phyloP scores from a whole-genome alignment of 805 yeast species.

The Cephaloascus albidus region DNA sequence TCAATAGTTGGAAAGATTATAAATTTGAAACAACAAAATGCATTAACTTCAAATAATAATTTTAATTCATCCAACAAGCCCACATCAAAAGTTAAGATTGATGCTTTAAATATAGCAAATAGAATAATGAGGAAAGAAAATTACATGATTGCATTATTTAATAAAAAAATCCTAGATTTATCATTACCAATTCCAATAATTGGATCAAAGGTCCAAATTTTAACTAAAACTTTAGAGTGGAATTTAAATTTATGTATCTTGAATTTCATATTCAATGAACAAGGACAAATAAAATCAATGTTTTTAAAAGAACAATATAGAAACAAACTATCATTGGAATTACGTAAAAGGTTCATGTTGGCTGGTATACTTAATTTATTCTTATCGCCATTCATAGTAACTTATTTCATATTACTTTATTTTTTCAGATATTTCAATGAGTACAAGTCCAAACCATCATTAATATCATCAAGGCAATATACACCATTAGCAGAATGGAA shows the following conservation, averaged over 20 bases:
- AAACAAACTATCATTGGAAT: slow-evolving; percentile 54
- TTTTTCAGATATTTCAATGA: slow-evolving; percentile 91
- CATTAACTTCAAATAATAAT: slow-evolving; percentile 36
- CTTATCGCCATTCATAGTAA: slow-evolving; percentile 77
- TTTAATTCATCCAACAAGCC: slow-evolving; percentile 8
- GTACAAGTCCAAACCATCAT: slow-evolving; percentile 78
- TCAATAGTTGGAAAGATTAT: slow-evolving; percentile 70
- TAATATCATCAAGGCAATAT: slow-evolving; percentile 70
- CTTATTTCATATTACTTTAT: slow-evolving; percentile 73
- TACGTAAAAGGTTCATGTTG: slow-evolving; percentile 70
- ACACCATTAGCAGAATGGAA: slow-evolving; percentile 96
- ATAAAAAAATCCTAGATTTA: slow-evolving; percentile 64
- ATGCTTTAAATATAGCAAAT: slow-evolving; percentile 92
- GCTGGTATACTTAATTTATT: slow-evolving; percentile 82
- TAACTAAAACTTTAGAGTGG: slow-evolving; percentile 93
- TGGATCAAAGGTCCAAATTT: slow-evolving; percentile 15
- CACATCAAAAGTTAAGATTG: slow-evolving; percentile 59
- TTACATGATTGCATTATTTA: slow-evolving; percentile 83
- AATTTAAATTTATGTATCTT: slow-evolving; percentile 80
- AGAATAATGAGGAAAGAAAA: slow-evolving; percentile 94
- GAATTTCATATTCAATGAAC: slow-evolving; percentile 74
- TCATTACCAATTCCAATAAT: slow-evolving; percentile 43
- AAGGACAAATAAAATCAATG: slow-evolving; percentile 70
- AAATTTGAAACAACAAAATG: slow-evolving; percentile 72
- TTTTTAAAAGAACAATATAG: slow-evolving; percentile 68